Base-by-base conservation (phyloP, 257 asterid species). In the Lantana camara region DNA sequence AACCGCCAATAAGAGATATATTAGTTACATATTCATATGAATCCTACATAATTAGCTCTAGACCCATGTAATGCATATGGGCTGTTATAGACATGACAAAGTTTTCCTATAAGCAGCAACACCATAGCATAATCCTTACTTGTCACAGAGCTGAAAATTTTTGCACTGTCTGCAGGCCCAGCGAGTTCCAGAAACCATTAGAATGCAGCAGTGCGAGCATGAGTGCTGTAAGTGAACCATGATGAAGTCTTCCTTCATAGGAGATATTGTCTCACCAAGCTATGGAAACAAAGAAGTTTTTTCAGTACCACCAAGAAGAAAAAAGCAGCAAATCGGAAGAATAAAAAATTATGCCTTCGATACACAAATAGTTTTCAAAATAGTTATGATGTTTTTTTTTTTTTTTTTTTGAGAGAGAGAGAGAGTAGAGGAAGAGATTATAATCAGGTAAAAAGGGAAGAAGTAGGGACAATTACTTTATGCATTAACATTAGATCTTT, bases 171-270 rank as follows among this genome's bases (percentile, higher is more conserved):
- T 80, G 86, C 99, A 94, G 68, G 63, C 89, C 99, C 97, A 94
- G 46, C 85, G 86, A 63, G 68, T 90, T 60, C 96, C 99, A 74
- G 90, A 84, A 49, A 88, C 89, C 95, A 94, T 90, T 32, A 90
- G 78, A 64, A 80, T 61, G 83, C 99, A 86, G 80, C 99, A 94
- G 76, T 94, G 97, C 23, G 82, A 75, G 73, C 99, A 94, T 17
- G 97, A 76, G 60, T 83, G 80, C 75, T 94, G 99, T 63, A 94
- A 77, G 85, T 94, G 97, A 74, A 94, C 97, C 99, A 94, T 94
- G 80, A 94, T 94, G 71, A 94, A 94, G 66, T 94, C 99, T 82
- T 94, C 99, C 83, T 90, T 94, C 97, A 94, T 88, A 1, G 96
- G 90, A 47, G 78, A 77, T 69, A 94, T 94, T 56, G 97, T 88